Percentiles rank a stretch among this genome's conserved stretches.
phyloP scores from a whole-genome alignment of 768 basidiomycete species.

The Holtermannia corniformis region DNA sequence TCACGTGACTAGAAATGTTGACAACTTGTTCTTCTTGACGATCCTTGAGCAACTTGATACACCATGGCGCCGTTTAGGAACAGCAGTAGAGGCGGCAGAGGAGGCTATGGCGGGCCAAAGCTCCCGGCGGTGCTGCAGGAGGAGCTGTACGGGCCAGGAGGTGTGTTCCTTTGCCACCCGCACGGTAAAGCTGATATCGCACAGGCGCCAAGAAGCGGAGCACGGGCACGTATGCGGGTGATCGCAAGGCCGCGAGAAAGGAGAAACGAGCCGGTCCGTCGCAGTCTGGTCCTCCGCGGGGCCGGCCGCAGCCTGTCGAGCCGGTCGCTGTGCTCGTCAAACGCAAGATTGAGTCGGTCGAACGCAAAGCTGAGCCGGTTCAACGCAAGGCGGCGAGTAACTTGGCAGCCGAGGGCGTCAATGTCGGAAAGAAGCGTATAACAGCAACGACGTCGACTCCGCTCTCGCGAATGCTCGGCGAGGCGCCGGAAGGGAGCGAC shows the following conservation, averaged over 20 bases:
- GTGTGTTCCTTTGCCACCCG: slow-evolving; percentile 6
- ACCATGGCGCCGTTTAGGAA: background rate
- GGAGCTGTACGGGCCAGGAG: slow-evolving; percentile 11
- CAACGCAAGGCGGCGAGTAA: slow-evolving; percentile 1
- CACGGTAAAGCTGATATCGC: too few relatives aligned
- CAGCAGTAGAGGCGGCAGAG: slow-evolving; percentile 5
- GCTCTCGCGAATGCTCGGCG: background rate
- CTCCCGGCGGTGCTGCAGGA: slow-evolving; percentile 18
- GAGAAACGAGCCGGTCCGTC: too few relatives aligned
- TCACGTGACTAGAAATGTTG: too few relatives aligned
- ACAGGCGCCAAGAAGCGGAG: slow-evolving; percentile 7
- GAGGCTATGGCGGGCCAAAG: slow-evolving; percentile 14
- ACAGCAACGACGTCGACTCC: background rate
- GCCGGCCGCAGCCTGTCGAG: too few relatives aligned
- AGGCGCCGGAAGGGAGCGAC: background rate
- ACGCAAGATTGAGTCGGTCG: too few relatives aligned
- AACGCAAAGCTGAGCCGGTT: background rate
- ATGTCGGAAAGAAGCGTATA: background rate
- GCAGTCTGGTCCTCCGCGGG: too few relatives aligned
- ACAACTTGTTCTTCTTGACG: background rate
- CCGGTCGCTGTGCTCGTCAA: too few relatives aligned
- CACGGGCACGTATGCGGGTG: slow-evolving; percentile 50
- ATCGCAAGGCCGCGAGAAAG: slow-evolving; percentile 13
- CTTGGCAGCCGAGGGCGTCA: too few relatives aligned
- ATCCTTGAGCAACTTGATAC: background rate